phyloP scores from a whole-genome alignment of 106 monocot species.

The Platanthera guangdongensis region DNA sequence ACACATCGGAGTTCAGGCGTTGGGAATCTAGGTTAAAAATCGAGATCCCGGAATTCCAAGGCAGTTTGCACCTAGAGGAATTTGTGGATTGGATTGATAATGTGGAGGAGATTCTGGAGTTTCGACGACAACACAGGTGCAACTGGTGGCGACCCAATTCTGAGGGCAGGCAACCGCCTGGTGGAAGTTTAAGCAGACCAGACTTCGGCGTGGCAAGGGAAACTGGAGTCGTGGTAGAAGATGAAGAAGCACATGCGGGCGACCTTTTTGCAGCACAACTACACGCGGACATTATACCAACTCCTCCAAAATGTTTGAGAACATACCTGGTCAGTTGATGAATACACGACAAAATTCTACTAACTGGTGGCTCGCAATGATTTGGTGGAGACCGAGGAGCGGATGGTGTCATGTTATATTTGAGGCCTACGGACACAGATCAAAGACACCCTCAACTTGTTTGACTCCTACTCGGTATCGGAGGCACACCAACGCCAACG shows the following conservation, averaged over 20 bases:
- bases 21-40: too few species aligned
- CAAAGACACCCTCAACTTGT: conserved; percentile 5
- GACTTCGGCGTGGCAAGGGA: neutral
- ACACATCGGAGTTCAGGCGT: too few species aligned
- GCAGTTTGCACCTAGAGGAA: too few species aligned
- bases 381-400: neutral
- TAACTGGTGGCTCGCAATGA: neutral
- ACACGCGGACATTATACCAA: neutral
- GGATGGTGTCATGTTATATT: neutral
- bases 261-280: conserved; percentile 3
- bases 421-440: neutral
- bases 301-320: conserved; percentile 3
- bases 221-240: neutral
- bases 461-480: neutral
- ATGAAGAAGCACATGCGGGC: neutral
- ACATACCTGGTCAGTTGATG: conserved; percentile 6
- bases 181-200: conserved; percentile 5
- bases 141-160: conserved; percentile 4
- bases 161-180: conserved; percentile 1
- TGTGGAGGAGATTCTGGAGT: conserved; percentile 8
- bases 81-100: conserved; percentile 2
- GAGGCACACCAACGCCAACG: conserved; percentile 1
- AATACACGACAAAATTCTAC: conserved; percentile 11
- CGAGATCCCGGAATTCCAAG: too few species aligned
- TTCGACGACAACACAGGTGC: neutral